Evolutionary conservation across 176 grass and related monocot genomes (phyloP), one percentile per base, ranked within the genome.

Genomic region (Paspalum vaginatum): DNA sequence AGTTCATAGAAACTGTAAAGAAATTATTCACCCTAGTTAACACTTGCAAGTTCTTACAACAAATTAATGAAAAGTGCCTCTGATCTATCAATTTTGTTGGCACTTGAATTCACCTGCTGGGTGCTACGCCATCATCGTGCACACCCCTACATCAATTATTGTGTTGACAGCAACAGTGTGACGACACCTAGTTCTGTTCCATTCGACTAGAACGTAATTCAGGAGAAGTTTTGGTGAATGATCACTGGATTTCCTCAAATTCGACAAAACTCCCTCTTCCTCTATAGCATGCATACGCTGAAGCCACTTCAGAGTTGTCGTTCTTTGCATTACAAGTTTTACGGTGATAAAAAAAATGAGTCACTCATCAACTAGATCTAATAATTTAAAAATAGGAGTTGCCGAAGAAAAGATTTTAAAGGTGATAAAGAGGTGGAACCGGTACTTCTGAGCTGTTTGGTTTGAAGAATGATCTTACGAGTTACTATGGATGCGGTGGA

Each of bases 21-120:
- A 18, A 20, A 32, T 32, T 32, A 32, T 32, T 32, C 45, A 72
- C 18, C 47, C 20, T 39, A 20, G 6, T 52, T 37, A 9, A 5
- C 47, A 52, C 8, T 51, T 72, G 24, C 43, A 77, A 5, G 10
- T 49, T 54, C 0, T 45, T 25, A 11, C 4, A 20, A 41, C 37
- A 16, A 55, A 57, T n/a, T 9, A 57, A 20, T 32, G 61, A 1
- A 83, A 56, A 38, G 17, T 68, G 53, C 0, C 10, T 21, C 13
- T 39, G 26, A 68, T 49, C 47, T 81, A 26, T 76, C 81, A 49
- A 47, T 21, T 65, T 57, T 76, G 40, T 84, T 59, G 72, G 51
- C 50, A 68, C 61, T 47, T 68, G 39, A 20, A 43, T 65, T 65
- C 45, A 65, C 76, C 13, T 59, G 50, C 18, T 41, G n/a, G 3